phyloP scores from a whole-genome alignment of 176 grass and related monocot species.

The Ensete glaucum region DNA sequence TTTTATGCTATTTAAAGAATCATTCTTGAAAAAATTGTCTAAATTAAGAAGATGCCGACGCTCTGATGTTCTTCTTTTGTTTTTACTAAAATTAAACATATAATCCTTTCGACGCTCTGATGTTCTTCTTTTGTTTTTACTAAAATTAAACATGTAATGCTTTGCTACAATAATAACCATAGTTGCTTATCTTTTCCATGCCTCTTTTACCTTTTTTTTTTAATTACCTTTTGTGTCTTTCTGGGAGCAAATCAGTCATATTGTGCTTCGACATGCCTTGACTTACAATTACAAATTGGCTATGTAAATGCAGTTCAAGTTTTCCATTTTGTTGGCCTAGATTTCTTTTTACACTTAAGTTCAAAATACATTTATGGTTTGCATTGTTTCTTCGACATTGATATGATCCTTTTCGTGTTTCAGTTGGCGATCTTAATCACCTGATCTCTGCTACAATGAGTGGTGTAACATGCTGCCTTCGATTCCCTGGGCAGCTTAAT shows the following conservation, averaged over 20 bases:
- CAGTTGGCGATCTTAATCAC: slow-evolving; percentile 5
- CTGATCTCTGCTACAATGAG: slow-evolving; percentile 6
- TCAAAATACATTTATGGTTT: not conserved
- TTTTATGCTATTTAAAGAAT: too few relatives aligned
- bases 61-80: not conserved
- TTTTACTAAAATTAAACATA: not conserved
- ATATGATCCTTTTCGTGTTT: not conserved
- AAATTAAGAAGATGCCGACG: not conserved
- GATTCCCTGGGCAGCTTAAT: slow-evolving; percentile 4
- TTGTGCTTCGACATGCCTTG: too few relatives aligned
- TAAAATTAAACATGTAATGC: not conserved
- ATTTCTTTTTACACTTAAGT: not conserved
- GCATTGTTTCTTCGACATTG: not conserved
- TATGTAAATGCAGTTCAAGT: too few relatives aligned
- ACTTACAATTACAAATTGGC: too few relatives aligned
- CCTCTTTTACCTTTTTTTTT: not conserved
- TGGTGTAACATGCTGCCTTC: not conserved
- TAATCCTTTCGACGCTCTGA: not conserved
- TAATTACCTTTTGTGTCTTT: not conserved
- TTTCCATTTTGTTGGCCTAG: too few relatives aligned
- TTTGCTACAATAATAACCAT: too few relatives aligned
- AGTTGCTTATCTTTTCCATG: not conserved
- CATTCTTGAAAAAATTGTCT: not conserved
- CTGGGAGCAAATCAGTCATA: too few relatives aligned
- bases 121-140: not conserved